Percentiles rank a stretch among this genome's conserved stretches.
These are phyloP conservation scores for Cutaneotrichosporon mucoides DNA, from an alignment of 1,284 basidiomycete genomes.

Conservation along the genomic window DNA sequence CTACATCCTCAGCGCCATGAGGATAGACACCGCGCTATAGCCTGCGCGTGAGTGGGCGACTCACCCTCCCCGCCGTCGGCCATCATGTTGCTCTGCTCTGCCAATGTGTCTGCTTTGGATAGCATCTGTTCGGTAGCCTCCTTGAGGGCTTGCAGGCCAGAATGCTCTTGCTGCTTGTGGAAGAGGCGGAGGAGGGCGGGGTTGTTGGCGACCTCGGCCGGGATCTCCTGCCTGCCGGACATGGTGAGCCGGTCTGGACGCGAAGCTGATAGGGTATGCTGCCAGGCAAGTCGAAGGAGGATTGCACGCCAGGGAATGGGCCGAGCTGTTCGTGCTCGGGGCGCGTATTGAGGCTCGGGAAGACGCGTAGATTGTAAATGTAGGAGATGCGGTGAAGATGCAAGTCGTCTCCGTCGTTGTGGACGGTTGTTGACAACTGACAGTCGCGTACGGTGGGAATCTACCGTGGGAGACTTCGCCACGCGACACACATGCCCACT, in stretches of 20 bases:
- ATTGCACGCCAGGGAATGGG: background rate
- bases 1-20: too few species aligned
- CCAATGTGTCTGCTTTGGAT: slow-evolving; percentile 40
- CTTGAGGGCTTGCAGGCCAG: slow-evolving; percentile 42
- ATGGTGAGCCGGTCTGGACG: too few species aligned
- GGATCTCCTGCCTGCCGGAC: slow-evolving; percentile 16
- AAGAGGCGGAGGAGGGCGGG: slow-evolving; percentile 36
- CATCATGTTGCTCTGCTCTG: slow-evolving; percentile 47
- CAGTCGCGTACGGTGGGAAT: background rate
- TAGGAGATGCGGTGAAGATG: background rate
- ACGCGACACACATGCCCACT: background rate
- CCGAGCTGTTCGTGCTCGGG: background rate
- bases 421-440: slow-evolving; percentile 11
- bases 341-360: background rate
- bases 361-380: background rate
- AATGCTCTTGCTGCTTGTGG: slow-evolving; percentile 49
- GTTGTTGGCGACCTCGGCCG: slow-evolving; percentile 15
- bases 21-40: too few species aligned
- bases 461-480: slow-evolving; percentile 10
- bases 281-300: background rate
- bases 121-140: slow-evolving; percentile 41
- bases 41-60: slow-evolving; percentile 7
- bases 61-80: slow-evolving; percentile 49
- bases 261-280: background rate
- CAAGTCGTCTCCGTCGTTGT: background rate